Base-by-base conservation (phyloP, 352 stramenopile genomes). In the Phytopythium sindhum region DNA sequence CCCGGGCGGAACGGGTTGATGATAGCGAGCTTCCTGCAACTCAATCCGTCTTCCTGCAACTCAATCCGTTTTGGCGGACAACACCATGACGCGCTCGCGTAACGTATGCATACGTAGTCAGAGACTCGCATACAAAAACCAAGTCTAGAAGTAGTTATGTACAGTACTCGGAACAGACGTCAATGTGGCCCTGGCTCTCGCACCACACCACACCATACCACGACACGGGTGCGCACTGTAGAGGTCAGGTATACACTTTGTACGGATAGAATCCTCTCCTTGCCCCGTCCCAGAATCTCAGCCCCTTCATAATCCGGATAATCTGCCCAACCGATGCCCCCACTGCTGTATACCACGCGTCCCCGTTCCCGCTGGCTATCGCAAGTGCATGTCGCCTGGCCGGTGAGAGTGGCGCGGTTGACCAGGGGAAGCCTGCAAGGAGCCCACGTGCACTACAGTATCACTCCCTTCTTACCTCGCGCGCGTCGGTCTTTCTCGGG, bases 11-110 rank as follows among this genome's bases (percentile, higher is more conserved):
- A 4, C 5, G 11, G n/a, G n/a, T 33, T 53, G 47, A 15, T 23
- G 11, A 28, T 33, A n/a, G 47, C n/a, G 47, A 23, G 47, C 47
- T 33, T 53, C 47, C 47, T 33, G 47, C 47, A 53, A 53, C 47
- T 53, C 47, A 53, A 53, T 39, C 33, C 14, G 33, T 39, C 2
- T 39, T 39, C 33, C 47, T 33, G 47, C 47, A 53, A 53, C 47
- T 53, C 47, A 53, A 53, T 39, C 33, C 14, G 33, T 39, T 15
- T 39, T 39, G 7, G n/a, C 33, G 33, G 14, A 39, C 33, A 10
- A 39, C 33, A 39, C 33, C 7, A 10, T 39, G 33, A 39, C 33
- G 14, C 5, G 33, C 7, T 39, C 14, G 7, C 33, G 33, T 17
- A 26, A 50, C 44, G 9, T 50, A n/a, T n/a, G n/a, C n/a, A n/a